Base-by-base conservation (phyloP, 768 basidiomycete genomes). In the Tricholoma bakamatsutake region DNA sequence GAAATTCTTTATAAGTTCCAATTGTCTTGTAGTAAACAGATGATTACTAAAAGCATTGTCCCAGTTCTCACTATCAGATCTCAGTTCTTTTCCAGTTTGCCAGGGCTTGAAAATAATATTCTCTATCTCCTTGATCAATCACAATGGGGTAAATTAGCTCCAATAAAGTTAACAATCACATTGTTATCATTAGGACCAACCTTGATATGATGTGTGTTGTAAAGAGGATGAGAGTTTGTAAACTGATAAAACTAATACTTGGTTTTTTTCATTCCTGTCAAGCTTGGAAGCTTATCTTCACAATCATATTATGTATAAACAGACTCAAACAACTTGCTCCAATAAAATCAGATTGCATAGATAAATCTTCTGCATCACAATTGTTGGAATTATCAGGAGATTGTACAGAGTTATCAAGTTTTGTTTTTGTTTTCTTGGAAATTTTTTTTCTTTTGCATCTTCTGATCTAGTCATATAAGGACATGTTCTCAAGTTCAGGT, bases 101-200 rank as follows among this genome's bases (percentile, higher is more conserved):
- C 71, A 72, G 0, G 67, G 67, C 39, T 61, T 63, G 50, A 71
- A 40, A 17, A 45, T 71, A 72, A 48, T 61, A 70, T 28, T 69
- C 68, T 3, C 62, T 43, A 55, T 67, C 67, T 1, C 67, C 69
- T 57, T 62, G 43, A 48, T 72, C 71, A 37, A 48, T 72, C 71
- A 37, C 21, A 46, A 24, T 66, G 17, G 0, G 71, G 50, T 21
- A 72, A 51, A 1, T 56, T 27, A 1, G 63, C 64, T 7, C 70
- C 69, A 5, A 67, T 27, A 57, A 73, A 69, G 37, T 71, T 70
- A 0, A 65, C 66, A 10, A 70, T 24, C 7, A 34, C 61, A 31
- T 42, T 15, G 57, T 56, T 53, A 27, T 57, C 39, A 50, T 40
- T 4, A 17, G 39, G 39, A 18, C 39, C 39, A 40, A 18, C 17